phyloP scores from a whole-genome alignment of 2,329 filamentous ascomycete species.

The Trichoderma citrinoviride region DNA sequence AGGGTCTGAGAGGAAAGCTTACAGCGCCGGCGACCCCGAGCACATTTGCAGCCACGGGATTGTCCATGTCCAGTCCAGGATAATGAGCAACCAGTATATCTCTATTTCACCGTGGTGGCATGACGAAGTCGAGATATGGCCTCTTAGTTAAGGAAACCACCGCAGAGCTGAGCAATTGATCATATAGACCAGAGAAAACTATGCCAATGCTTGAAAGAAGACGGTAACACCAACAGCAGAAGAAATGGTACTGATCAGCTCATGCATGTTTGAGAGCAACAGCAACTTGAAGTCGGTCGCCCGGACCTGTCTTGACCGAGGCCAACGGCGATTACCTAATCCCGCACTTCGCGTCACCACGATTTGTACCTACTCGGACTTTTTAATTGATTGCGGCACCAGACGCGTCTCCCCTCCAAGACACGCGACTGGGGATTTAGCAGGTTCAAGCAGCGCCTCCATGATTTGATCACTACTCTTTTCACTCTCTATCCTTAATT shows the following conservation, averaged over 20 bases:
- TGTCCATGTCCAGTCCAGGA: constrained; percentile 43
- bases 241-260: neutral
- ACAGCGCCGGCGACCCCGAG: constrained; percentile 60
- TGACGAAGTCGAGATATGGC: no score
- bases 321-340: constrained; percentile 4
- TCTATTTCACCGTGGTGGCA: no score
- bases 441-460: neutral
- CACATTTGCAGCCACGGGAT: constrained; percentile 54
- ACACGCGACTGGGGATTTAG: constrained; percentile 21
- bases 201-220: no score
- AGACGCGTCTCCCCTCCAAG: constrained; percentile 32
- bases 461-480: neutral
- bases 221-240: no score
- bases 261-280: constrained; percentile 17
- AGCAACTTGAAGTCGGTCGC: neutral
- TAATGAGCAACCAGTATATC: no score
- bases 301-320: neutral
- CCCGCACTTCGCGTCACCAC: constrained; percentile 27
- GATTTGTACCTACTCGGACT: neutral
- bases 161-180: no score
- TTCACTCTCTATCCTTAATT: neutral
- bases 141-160: no score
- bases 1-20: constrained; percentile 23
- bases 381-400: constrained; percentile 30
- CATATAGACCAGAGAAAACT: no score